Conservation (phyloP, 106 monocot species). For the Phalaenopsis aphrodite region DNA sequence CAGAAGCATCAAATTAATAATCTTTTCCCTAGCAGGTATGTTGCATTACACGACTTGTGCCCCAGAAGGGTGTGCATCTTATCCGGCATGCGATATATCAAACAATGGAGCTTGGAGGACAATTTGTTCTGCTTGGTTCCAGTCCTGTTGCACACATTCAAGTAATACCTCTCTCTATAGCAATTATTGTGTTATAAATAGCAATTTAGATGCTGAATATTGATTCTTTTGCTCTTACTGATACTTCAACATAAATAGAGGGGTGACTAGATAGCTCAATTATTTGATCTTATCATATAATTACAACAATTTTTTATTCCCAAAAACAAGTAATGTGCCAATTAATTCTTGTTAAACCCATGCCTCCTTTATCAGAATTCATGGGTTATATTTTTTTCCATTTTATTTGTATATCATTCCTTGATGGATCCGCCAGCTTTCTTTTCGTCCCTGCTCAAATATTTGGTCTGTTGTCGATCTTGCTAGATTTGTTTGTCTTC, state of each 20-base stretch:
- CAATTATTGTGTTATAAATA: conserved; percentile 1
- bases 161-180: conserved; percentile 21
- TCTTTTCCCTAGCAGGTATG: conserved; percentile 53
- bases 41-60: conserved; percentile 85
- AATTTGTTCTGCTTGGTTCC: conserved; percentile 84
- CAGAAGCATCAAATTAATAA: neutral
- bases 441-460: too few species aligned
- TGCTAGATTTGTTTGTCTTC: too few species aligned
- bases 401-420: too few species aligned
- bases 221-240: neutral
- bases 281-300: too few species aligned
- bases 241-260: neutral
- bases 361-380: too few species aligned
- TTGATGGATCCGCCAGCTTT: too few species aligned
- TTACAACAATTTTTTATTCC: too few species aligned
- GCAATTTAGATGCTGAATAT: neutral
- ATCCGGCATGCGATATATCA: conserved; percentile 92
- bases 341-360: too few species aligned
- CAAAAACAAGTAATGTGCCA: too few species aligned
- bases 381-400: too few species aligned
- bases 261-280: too few species aligned
- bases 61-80: conserved; percentile 96
- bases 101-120: conserved; percentile 78
- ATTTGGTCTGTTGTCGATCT: too few species aligned
- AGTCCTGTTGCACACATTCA: conserved; percentile 92